These are phyloP conservation scores for Raphanus sativus DNA, from an alignment of 345 rosid species.

Conservation along the genomic window DNA sequence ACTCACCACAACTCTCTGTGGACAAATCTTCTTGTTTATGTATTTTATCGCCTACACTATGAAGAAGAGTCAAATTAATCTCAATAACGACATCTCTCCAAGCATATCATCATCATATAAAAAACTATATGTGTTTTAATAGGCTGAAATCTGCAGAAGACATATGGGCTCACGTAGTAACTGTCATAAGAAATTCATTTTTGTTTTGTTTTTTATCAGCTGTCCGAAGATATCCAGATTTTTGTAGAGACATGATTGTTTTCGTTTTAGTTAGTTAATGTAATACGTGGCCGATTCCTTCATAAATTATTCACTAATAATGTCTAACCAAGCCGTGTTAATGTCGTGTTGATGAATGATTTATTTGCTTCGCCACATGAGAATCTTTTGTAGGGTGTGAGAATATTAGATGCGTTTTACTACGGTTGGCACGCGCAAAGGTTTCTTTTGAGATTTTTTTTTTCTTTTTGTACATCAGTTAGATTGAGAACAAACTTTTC, in stretches of 20 bases:
- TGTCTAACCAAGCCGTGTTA: slow-evolving; percentile 5
- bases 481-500: background rate
- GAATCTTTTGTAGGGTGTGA: slow-evolving; percentile 14
- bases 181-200: background rate
- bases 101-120: background rate
- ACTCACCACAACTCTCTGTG: slow-evolving; percentile 9
- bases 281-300: slow-evolving; percentile 12
- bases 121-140: background rate
- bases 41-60: background rate
- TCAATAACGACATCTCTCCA: background rate
- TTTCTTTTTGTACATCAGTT: background rate
- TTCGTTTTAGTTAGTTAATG: background rate
- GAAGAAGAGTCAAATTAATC: background rate
- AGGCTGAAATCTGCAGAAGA: background rate
- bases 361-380: slow-evolving; percentile 9
- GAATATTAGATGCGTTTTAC: slow-evolving; percentile 14
- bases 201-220: background rate
- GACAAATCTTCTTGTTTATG: background rate
- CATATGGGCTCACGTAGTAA: slow-evolving; percentile 1
- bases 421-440: slow-evolving; percentile 3
- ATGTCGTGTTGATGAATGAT: background rate
- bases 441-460: background rate
- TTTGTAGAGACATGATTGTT: background rate
- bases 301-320: background rate
- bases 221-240: background rate